phyloP scores from a whole-genome alignment of 2,329 filamentous ascomycete genomes.

The Diaporthe sp. region DNA sequence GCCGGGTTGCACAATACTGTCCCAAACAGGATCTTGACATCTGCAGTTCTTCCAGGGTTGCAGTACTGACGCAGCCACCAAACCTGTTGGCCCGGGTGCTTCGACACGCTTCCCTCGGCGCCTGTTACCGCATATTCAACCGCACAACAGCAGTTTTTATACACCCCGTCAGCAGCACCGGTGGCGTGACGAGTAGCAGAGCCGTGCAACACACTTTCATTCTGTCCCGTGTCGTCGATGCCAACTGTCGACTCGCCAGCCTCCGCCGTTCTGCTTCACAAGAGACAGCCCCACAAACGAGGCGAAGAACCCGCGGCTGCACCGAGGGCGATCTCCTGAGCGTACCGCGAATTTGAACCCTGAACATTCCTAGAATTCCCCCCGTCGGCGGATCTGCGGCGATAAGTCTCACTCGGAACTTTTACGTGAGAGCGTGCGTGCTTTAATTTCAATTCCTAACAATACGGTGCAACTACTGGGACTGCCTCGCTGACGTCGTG shows the following conservation, averaged over 20 bases:
- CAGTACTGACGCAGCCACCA: conserved; percentile 34
- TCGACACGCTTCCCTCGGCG: conserved; percentile 24
- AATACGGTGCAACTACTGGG: conserved; percentile 16
- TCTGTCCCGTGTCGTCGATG: conserved; percentile 1
- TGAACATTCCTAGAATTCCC: background rate
- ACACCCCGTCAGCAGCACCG: conserved; percentile 17
- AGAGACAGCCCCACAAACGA: conserved; percentile 18
- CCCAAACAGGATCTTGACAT: conserved; percentile 36
- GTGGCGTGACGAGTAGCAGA: conserved; percentile 28
- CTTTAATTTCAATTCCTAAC: conserved; percentile 10
- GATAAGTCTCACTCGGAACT: background rate
- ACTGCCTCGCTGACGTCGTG: conserved; percentile 34
- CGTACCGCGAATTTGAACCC: conserved; percentile 13
- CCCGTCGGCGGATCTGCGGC: conserved; percentile 22
- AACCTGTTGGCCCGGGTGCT: conserved; percentile 10
- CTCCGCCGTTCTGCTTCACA: conserved; percentile 1
- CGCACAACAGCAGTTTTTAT: conserved; percentile 26
- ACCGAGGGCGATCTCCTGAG: conserved; percentile 14
- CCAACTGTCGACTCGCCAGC: conserved; percentile 8
- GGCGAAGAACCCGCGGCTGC: conserved; percentile 6
- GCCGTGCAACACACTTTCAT: conserved; percentile 16
- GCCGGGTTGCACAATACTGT: conserved; percentile 27
- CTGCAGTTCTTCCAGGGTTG: conserved; percentile 30
- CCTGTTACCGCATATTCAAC: conserved; percentile 31
- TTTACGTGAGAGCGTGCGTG: conserved; percentile 36